These are phyloP conservation scores for Wolfiporia cocos DNA, from an alignment of 1,284 basidiomycete genomes.

Conservation along the genomic window DNA sequence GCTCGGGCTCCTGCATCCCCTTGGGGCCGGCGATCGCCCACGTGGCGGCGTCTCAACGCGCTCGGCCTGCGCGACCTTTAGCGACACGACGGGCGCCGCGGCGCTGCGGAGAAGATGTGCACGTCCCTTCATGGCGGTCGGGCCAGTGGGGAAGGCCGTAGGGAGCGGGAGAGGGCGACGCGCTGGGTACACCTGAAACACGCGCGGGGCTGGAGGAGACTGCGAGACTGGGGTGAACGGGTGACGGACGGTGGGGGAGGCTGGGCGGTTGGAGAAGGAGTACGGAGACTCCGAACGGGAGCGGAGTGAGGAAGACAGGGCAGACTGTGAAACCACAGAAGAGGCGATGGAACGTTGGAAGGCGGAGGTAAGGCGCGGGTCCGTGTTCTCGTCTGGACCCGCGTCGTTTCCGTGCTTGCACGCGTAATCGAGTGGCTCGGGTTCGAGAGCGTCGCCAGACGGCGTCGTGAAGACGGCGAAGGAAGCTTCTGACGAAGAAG, in stretches of 20 bases:
- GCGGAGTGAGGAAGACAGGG: not conserved
- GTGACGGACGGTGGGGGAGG: not conserved
- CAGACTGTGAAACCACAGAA: not conserved
- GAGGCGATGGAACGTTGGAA: constrained; percentile 5
- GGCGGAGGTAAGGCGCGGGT: constrained; percentile 7
- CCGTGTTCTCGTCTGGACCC: constrained; percentile 1
- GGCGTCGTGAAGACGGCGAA: constrained; percentile 3
- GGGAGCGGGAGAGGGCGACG: not conserved
- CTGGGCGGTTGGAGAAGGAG: not conserved
- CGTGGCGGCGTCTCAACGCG: not conserved
- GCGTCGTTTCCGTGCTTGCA: not conserved
- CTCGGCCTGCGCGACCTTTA: constrained; percentile 14
- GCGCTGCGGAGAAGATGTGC: constrained; percentile 4
- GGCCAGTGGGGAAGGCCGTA: not conserved
- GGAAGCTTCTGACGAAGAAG: not conserved
- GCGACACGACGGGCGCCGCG: constrained; percentile 16
- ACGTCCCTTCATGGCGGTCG: not conserved
- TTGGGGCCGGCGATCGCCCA: constrained; percentile 11
- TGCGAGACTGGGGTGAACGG: too few relatives aligned
- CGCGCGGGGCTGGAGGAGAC: not conserved
- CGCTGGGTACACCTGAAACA: not conserved
- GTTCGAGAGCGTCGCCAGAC: not conserved
- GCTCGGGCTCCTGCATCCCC: too few relatives aligned
- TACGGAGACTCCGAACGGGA: not conserved
- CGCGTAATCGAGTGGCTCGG: not conserved